These are phyloP conservation scores for Acanthamoeba healyi DNA, from an alignment of 208 protist genomes.

Conservation along the genomic window DNA sequence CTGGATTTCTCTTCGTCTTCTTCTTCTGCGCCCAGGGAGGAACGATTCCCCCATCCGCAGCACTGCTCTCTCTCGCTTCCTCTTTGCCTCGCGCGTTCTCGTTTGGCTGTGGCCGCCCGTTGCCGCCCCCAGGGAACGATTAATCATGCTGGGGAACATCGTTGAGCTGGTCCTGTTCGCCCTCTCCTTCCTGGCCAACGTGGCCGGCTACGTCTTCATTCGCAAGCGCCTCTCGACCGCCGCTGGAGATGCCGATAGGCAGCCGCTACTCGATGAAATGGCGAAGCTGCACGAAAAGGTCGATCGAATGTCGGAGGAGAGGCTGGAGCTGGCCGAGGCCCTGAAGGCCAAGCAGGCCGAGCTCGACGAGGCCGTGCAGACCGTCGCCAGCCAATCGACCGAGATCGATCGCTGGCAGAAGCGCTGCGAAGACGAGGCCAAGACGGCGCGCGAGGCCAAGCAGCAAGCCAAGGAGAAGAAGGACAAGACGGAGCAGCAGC, in stretches of 20 bases:
- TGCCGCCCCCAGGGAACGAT: too few species aligned
- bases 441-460: neutral
- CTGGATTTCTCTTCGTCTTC: too few species aligned
- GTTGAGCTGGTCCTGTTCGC: neutral
- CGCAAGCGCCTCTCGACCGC: neutral
- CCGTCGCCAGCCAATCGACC: too few species aligned
- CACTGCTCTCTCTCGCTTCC: too few species aligned
- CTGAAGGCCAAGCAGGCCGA: neutral
- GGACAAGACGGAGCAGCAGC: neutral
- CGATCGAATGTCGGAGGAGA: neutral
- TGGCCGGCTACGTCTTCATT: neutral
- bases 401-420: neutral
- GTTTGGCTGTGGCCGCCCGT: too few species aligned
- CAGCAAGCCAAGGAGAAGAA: neutral
- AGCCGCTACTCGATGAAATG: neutral
- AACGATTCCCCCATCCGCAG: too few species aligned
- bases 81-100: too few species aligned
- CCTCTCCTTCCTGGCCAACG: constrained; percentile 18
- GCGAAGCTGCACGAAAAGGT: neutral
- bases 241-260: neutral
- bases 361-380: neutral
- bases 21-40: too few species aligned
- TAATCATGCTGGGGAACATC: neutral
- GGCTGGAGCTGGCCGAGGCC: neutral
- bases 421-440: neutral